phyloP scores from a whole-genome alignment of 768 basidiomycete species.

The Mycena alexandri region DNA sequence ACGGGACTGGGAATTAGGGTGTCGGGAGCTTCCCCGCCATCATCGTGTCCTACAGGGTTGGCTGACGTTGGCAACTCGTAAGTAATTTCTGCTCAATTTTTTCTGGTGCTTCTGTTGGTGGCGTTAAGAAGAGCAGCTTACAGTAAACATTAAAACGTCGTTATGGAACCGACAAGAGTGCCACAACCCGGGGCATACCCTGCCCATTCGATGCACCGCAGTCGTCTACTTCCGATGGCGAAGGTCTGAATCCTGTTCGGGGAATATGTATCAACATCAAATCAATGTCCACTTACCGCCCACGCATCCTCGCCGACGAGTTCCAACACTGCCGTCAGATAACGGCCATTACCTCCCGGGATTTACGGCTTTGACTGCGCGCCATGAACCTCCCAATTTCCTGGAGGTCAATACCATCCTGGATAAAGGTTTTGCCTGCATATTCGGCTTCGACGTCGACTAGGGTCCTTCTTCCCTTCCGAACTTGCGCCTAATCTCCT shows the following conservation, averaged over 20 bases:
- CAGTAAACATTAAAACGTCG: slow-evolving; percentile 27
- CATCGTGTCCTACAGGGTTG: too few relatives aligned
- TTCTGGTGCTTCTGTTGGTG: neutral
- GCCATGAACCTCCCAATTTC: too few relatives aligned
- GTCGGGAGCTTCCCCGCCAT: too few relatives aligned
- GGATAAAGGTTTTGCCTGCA: slow-evolving; percentile 12
- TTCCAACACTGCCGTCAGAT: neutral
- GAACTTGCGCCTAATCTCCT: slow-evolving; percentile 30
- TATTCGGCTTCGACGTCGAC: slow-evolving; percentile 12
- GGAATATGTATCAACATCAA: neutral
- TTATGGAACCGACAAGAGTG: slow-evolving; percentile 27
- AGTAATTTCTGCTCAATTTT: neutral
- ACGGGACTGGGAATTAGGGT: too few relatives aligned
- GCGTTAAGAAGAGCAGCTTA: neutral
- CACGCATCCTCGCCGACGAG: neutral
- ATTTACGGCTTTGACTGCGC: too few relatives aligned
- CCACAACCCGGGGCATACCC: neutral
- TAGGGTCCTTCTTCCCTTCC: slow-evolving; percentile 11
- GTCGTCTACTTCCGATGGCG: neutral
- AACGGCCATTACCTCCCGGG: too few relatives aligned
- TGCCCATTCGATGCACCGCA: neutral
- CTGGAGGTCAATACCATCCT: neutral
- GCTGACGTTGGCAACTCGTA: too few relatives aligned
- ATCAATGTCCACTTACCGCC: neutral
- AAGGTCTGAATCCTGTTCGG: slow-evolving; percentile 3